Evolutionary conservation across 2,329 filamentous ascomycete species (phyloP).

Genomic region (Colletotrichum echinochloae): DNA sequence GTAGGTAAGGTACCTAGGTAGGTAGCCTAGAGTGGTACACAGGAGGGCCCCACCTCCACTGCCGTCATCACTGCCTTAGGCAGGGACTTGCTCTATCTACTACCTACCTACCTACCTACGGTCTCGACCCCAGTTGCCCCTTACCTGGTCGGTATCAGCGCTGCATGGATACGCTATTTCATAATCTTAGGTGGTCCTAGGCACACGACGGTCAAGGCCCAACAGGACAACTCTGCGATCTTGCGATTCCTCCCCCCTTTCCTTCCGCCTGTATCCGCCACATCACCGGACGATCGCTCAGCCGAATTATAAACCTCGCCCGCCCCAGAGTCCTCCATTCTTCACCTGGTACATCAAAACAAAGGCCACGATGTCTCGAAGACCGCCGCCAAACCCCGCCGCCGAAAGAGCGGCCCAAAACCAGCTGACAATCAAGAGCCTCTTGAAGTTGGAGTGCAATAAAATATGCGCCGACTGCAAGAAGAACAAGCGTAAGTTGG

Average conservation of each 20-base stretch:
- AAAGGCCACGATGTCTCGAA: conserved; percentile 76
- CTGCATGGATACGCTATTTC: conserved; percentile 29
- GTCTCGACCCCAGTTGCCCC: conserved; percentile 36
- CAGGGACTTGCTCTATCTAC: conserved; percentile 25
- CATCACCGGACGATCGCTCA: background rate
- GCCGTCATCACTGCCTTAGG: conserved; percentile 40
- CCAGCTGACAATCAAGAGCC: conserved; percentile 90
- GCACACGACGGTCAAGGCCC: conserved; percentile 26
- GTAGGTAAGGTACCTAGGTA: no score
- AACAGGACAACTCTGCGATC: conserved; percentile 33
- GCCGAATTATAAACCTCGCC: background rate
- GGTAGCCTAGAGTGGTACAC: background rate
- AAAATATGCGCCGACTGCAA: conserved; percentile 99
- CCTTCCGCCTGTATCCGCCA: background rate
- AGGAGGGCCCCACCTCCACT: conserved; percentile 32
- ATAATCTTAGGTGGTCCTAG: conserved; percentile 29
- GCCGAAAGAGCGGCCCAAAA: conserved; percentile 94
- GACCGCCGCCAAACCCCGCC: conserved; percentile 76
- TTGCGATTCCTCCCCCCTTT: conserved; percentile 18
- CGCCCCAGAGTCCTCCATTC: background rate
- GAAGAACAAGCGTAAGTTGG: conserved; percentile 88
- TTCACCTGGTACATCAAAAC: background rate
- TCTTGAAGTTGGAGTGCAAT: conserved; percentile 94
- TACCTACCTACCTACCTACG: no score
- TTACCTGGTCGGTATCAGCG: conserved; percentile 39